Evolutionary conservation across 257 asterid genomes (phyloP).

Genomic region (Voacanga thouarsii): DNA sequence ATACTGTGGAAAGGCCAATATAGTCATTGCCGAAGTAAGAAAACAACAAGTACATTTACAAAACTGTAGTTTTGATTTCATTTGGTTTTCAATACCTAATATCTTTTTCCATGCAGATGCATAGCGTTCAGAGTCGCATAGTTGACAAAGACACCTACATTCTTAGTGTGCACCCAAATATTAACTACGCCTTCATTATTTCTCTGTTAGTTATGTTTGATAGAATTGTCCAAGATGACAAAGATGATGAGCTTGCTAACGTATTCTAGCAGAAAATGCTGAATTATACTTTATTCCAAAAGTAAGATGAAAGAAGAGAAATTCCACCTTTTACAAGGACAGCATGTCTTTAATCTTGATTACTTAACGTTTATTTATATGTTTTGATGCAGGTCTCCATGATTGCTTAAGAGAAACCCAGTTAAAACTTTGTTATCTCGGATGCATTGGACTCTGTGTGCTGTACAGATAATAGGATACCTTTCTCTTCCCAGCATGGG

Average conservation of each 20-base stretch:
- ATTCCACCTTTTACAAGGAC: neutral
- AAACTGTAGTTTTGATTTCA: neutral
- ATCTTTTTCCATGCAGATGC: neutral
- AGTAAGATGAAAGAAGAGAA: neutral
- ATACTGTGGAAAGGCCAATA: slow-evolving; percentile 3
- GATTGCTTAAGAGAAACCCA: neutral
- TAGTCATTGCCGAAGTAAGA: neutral
- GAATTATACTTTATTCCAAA: neutral
- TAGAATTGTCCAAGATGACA: slow-evolving; percentile 2
- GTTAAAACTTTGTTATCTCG: neutral
- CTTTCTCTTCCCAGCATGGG: neutral
- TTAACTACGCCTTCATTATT: neutral
- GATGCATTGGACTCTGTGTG: neutral
- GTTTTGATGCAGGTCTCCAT: neutral
- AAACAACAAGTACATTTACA: neutral
- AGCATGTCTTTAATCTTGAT: neutral
- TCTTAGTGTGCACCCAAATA: neutral
- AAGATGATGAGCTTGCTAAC: neutral
- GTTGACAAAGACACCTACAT: slow-evolving; percentile 1
- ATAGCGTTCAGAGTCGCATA: neutral
- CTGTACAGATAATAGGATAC: neutral
- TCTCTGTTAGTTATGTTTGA: slow-evolving; percentile 1
- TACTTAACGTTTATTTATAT: neutral
- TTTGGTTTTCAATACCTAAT: neutral
- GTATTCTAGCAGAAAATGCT: neutral